Percentiles rank a stretch among this genome's conserved stretches.
phyloP scores from a whole-genome alignment of 176 grass and related monocot genomes.

The Eragrostis nindensis region DNA sequence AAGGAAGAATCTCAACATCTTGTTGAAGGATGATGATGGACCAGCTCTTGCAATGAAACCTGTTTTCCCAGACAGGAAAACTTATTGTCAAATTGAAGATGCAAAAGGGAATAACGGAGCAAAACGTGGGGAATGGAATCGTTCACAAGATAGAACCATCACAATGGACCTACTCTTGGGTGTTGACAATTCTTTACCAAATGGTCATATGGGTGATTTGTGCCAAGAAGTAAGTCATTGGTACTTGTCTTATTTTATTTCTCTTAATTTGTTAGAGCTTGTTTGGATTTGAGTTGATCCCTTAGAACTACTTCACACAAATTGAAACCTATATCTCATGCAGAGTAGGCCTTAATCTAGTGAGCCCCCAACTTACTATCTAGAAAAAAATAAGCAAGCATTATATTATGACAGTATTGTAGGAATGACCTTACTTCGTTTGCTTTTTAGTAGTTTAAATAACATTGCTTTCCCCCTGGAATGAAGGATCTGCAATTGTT shows the following conservation, averaged over 20 bases:
- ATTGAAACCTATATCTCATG: conserved; percentile 26
- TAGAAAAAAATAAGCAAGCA: not conserved
- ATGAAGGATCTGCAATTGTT: conserved; percentile 1
- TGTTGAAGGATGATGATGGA: conserved; percentile 43
- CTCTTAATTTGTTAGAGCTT: conserved; percentile 6
- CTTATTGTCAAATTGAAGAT: conserved; percentile 24
- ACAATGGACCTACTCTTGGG: conserved; percentile 38
- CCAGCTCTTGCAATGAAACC: conserved; percentile 18
- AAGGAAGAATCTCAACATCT: conserved; percentile 54
- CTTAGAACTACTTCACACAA: not conserved
- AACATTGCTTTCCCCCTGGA: not conserved
- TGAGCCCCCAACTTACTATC: not conserved
- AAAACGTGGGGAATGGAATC: conserved; percentile 31
- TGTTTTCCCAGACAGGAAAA: conserved; percentile 14
- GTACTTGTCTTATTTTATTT: conserved; percentile 27
- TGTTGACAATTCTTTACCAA: conserved; percentile 42
- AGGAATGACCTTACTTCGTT: not conserved
- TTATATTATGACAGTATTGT: conserved; percentile 5
- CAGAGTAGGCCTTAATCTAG: conserved; percentile 3
- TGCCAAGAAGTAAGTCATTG: conserved; percentile 45
- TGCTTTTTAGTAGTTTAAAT: not conserved
- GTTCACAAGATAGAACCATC: conserved; percentile 24
- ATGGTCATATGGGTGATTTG: conserved; percentile 45
- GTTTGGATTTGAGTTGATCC: conserved; percentile 4
- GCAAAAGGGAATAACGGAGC: not conserved